phyloP scores from a whole-genome alignment of 768 basidiomycete genomes.

The Dictyophora rubrovolvata region DNA sequence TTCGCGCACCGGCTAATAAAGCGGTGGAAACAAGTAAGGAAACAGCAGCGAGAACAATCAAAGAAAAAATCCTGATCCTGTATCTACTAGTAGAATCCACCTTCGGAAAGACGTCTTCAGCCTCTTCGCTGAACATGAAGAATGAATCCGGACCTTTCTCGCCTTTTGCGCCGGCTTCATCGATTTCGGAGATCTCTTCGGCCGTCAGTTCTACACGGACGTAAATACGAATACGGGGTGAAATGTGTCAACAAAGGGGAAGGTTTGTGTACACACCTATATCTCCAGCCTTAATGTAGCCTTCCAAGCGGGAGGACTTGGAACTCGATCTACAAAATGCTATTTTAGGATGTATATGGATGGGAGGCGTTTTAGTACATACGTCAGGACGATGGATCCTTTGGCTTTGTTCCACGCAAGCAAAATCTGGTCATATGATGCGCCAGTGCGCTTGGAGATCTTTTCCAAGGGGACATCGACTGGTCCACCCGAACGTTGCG shows the following conservation, averaged over 20 bases:
- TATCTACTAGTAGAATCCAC: neutral
- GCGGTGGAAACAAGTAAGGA: neutral
- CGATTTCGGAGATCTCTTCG: conserved; percentile 45
- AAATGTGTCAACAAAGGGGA: neutral
- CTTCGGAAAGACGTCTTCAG: neutral
- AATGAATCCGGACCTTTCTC: conserved; percentile 22
- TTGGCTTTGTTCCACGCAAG: conserved; percentile 67
- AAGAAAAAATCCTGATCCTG: neutral
- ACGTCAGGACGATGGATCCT: conserved; percentile 58
- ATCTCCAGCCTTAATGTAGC: conserved; percentile 61
- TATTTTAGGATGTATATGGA: neutral
- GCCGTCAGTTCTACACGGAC: conserved; percentile 32
- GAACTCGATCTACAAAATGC: conserved; percentile 42
- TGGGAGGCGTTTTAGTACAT: conserved; percentile 13
- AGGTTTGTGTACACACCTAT: conserved; percentile 31
- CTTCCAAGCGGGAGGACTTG: conserved; percentile 52
- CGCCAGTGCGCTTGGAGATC: conserved; percentile 41
- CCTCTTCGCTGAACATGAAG: neutral
- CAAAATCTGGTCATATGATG: conserved; percentile 54
- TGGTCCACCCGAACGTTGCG: conserved; percentile 47
- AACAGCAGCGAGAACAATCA: neutral
- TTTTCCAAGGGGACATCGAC: conserved; percentile 47
- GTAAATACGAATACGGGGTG: conserved; percentile 1
- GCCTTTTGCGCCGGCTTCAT: conserved; percentile 46
- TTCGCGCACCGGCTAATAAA: neutral